phyloP scores from a whole-genome alignment of 495 filamentous ascomycete species.

The Xylaria cubensis region DNA sequence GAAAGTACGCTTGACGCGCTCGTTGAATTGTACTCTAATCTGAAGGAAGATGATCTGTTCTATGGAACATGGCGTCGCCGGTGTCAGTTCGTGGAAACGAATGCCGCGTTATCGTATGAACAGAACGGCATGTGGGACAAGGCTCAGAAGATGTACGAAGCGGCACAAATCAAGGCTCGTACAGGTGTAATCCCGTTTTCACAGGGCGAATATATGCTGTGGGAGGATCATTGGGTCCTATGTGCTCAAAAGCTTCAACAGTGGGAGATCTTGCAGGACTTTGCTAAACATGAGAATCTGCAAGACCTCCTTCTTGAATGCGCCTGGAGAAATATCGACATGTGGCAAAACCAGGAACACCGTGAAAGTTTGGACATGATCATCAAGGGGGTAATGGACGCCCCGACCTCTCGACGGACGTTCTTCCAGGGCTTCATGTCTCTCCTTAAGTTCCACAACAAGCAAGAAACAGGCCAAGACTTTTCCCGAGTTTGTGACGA shows the following conservation, averaged over 20 bases:
- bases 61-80: conserved; percentile 97
- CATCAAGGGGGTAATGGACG: conserved; percentile 95
- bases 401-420: conserved; percentile 87
- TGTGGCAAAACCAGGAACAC: conserved; percentile 84
- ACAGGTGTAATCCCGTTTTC: conserved; percentile 94
- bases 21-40: conserved; percentile 83
- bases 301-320: conserved; percentile 96
- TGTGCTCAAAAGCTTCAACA: conserved; percentile 98
- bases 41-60: conserved; percentile 96
- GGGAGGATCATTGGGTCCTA: conserved; percentile 99
- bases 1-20: conserved; percentile 96
- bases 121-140: conserved; percentile 99
- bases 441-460: conserved; percentile 87
- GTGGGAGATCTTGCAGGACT: conserved; percentile 96
- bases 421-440: conserved; percentile 99
- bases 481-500: conserved; percentile 93
- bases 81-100: conserved; percentile 95
- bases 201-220: conserved; percentile 95
- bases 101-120: conserved; percentile 94
- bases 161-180: conserved; percentile 93
- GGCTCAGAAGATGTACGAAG: conserved; percentile 93
- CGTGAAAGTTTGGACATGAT: conserved; percentile 87
- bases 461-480: conserved; percentile 78
- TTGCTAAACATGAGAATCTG: conserved; percentile 98
- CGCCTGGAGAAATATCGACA: conserved; percentile 91